Percentiles rank a stretch among this genome's conserved stretches.
Conservation (phyloP, 2,329 filamentous ascomycete genomes). For the Alternaria dauci region DNA sequence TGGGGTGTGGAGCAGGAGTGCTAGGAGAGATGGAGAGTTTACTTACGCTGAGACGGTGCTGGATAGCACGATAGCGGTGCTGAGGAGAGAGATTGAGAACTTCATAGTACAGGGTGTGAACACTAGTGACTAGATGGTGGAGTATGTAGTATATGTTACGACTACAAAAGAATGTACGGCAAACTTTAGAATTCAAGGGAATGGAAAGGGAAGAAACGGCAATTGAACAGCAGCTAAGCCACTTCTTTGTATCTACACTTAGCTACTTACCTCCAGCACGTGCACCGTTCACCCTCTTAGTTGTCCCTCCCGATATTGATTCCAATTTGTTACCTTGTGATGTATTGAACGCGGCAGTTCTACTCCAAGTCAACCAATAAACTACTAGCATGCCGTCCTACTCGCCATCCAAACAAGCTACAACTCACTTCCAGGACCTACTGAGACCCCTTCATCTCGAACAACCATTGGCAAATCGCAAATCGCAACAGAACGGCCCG, state of each 20-base stretch:
- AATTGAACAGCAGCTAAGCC: background rate
- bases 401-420: background rate
- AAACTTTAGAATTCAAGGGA: background rate
- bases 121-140: background rate
- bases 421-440: background rate
- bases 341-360: background rate
- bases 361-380: background rate
- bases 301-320: background rate
- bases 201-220: background rate
- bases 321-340: background rate
- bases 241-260: background rate
- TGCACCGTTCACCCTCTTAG: slow-evolving; percentile 3
- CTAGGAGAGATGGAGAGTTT: background rate
- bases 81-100: background rate
- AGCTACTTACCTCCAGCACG: background rate
- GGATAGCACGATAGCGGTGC: background rate
- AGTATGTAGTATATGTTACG: background rate
- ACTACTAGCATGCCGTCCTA: background rate
- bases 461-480: background rate
- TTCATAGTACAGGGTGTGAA: background rate
- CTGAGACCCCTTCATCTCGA: background rate
- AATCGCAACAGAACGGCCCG: background rate
- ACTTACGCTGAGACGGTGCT: slow-evolving; percentile 14
- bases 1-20: background rate
- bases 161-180: background rate